Conservation (phyloP, 179 eudicot species). For the Patellifolia procumbens region DNA sequence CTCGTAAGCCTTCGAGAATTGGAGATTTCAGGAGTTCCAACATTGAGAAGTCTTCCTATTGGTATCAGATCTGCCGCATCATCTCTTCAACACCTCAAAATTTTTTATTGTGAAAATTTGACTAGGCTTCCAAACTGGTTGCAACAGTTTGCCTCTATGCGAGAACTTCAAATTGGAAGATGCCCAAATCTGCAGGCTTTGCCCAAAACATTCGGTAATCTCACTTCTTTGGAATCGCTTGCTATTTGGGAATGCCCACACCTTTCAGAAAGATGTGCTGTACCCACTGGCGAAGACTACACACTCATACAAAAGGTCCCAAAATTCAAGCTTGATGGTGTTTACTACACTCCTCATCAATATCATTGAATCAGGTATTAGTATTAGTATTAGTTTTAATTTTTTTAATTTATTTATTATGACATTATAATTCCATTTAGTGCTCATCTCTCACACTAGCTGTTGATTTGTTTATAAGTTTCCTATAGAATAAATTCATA, state of each 20-base stretch:
- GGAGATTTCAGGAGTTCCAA: slow-evolving; percentile 1
- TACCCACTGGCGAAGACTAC: not conserved
- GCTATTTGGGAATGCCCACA: not conserved
- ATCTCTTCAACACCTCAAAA: slow-evolving; percentile 9
- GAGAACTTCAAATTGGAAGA: not conserved
- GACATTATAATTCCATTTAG: no score
- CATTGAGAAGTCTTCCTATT: slow-evolving; percentile 9
- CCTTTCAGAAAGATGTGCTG: not conserved
- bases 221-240: not conserved
- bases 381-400: no score
- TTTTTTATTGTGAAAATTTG: slow-evolving; percentile 19
- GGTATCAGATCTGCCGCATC: slow-evolving; percentile 3
- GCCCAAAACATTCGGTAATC: not conserved
- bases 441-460: no score
- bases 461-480: no score
- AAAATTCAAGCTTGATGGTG: not conserved
- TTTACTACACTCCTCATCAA: no score
- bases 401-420: no score
- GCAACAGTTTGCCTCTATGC: not conserved
- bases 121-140: slow-evolving; percentile 20
- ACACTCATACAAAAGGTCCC: not conserved
- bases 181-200: slow-evolving; percentile 17
- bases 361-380: not conserved
- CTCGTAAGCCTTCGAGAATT: slow-evolving; percentile 13
- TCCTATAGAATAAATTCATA: no score